These are phyloP conservation scores for Lophiotrema nucula DNA, from an alignment of 495 filamentous ascomycete species.

Conservation along the genomic window DNA sequence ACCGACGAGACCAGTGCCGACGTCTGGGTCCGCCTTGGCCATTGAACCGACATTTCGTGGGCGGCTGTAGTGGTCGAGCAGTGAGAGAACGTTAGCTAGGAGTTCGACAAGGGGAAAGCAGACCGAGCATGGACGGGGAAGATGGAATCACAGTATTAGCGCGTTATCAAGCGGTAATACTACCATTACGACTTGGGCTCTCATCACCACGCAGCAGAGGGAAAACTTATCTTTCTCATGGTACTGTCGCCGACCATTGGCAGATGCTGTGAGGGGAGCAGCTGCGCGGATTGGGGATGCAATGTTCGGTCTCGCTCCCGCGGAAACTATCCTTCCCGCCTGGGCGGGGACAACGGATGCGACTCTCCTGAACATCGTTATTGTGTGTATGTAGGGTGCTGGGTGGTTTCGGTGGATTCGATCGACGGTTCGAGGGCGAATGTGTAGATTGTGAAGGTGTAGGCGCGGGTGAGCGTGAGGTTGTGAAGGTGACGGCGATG, in stretches of 20 bases:
- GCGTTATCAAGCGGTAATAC: too few species aligned
- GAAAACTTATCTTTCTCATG: constrained; percentile 62
- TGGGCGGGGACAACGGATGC: constrained; percentile 25
- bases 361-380: constrained; percentile 33
- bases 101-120: not conserved
- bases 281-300: constrained; percentile 32
- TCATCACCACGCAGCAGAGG: constrained; percentile 17
- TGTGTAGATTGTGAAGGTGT: constrained; percentile 6
- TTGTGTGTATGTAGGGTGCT: constrained; percentile 1
- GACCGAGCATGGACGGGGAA: not conserved
- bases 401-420: not conserved
- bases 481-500: constrained; percentile 16
- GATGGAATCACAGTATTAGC: too few species aligned
- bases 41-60: constrained; percentile 95
- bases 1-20: constrained; percentile 96
- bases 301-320: constrained; percentile 23
- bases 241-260: constrained; percentile 48
- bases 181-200: not conserved
- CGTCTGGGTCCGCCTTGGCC: constrained; percentile 76
- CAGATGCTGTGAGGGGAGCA: constrained; percentile 18
- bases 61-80: constrained; percentile 91
- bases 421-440: constrained; percentile 17
- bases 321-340: constrained; percentile 28
- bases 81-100: constrained; percentile 44
- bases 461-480: constrained; percentile 3